These are phyloP conservation scores for Magnolia changhungtana DNA, from an alignment of 164 flowering plant genomes.

Conservation along the genomic window DNA sequence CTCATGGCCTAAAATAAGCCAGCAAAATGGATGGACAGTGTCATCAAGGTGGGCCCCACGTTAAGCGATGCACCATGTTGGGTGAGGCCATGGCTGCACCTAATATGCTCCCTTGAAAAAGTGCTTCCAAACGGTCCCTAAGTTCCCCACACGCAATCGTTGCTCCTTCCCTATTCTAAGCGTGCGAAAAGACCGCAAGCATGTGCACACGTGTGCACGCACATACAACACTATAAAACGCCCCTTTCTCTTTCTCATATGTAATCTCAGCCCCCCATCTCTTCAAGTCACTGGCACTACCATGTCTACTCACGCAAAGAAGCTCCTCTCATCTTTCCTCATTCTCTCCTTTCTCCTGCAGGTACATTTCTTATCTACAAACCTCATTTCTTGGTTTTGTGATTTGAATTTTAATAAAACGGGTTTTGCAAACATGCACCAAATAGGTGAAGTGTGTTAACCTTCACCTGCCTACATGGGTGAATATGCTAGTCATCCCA, in stretches of 20 bases:
- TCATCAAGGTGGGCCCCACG: too few relatives aligned
- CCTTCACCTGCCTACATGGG: too few relatives aligned
- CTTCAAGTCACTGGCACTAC: neutral
- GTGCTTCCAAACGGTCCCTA: neutral
- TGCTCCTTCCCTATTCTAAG: neutral
- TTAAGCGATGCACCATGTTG: neutral
- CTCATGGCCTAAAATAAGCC: too few relatives aligned
- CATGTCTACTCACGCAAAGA: neutral
- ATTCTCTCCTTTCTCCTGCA: conserved; percentile 5
- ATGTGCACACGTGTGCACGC: neutral
- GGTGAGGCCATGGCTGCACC: neutral
- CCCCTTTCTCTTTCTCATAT: neutral
- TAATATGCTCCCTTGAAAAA: neutral
- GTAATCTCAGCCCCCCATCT: neutral
- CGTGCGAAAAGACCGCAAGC: too few relatives aligned
- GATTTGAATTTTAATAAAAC: neutral
- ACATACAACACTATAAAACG: conserved; percentile 2
- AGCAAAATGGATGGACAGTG: too few relatives aligned
- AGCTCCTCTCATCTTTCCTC: conserved; percentile 6
- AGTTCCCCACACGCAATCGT: neutral
- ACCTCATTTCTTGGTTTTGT: neutral
- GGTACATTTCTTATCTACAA: neutral
- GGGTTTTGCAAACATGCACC: neutral
- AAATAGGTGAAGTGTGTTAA: too few relatives aligned
- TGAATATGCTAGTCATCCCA: too few relatives aligned